Evolutionary conservation across 2,329 filamentous ascomycete species (phyloP), one percentile per base, ranked within the genome.

Genomic region (Blastomyces gilchristii): DNA sequence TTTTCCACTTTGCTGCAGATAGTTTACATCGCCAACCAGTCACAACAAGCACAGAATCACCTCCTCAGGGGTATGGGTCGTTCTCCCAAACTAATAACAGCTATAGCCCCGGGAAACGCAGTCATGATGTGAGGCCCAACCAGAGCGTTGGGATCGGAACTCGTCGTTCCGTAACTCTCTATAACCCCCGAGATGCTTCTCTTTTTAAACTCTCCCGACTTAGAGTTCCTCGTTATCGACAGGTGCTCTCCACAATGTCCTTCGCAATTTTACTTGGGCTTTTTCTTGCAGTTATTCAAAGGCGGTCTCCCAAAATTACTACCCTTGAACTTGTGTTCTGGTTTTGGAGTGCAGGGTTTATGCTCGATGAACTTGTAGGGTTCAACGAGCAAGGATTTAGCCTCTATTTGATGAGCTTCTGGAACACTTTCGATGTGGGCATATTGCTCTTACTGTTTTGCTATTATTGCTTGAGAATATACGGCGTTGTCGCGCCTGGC

Each of bases 331-430:
- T 97, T 18, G 74, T 96, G 14, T 97, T 97, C 76, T 97, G 93
- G 93, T 90, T 97, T 74, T 97, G 93, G 92, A 96, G 91, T 72
- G 90, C 91, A 34, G 93, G 93, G 0, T 97, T 95, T 75, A 96
- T 97, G 91, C 84, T 97, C 41, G 93, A 97, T 71, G 93, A 97
- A 76, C 83, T 97, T 28, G 91, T 97, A 22, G 92, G 92, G 12
- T 97, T 97, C 80, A 96, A 92, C 68, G 93, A 97, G 74, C 91
- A 97, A 76, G 93, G 93, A 2, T 97, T 97, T 73, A 92, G 91
- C 47, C 83, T 97, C 39, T 97, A 97, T 76, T 90, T 97, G 71
- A 93, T 97, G 86, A 96, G 91, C 73, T 94, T 97, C 74, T 97
- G 93, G 93, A 97, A 97, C 74, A 85, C 92, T 47, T 96, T 97